Conservation (phyloP, 2,329 filamentous ascomycete species). For the Penicillium psychrosexuale region DNA sequence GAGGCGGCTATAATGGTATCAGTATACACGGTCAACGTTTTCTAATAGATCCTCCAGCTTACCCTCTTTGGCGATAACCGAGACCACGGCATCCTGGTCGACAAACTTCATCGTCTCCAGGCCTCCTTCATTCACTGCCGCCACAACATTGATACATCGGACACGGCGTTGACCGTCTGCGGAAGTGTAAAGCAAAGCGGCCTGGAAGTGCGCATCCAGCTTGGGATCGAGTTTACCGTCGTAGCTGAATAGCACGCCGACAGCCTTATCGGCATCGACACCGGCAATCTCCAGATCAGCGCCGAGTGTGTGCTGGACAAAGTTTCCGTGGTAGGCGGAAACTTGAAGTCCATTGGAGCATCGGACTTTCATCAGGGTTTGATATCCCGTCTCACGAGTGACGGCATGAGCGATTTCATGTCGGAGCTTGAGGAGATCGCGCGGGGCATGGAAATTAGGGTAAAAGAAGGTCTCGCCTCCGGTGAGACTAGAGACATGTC, state of each 20-base stretch:
- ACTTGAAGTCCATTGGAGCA: constrained; percentile 96
- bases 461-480: constrained; percentile 96
- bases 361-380: constrained; percentile 95
- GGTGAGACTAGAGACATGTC: constrained; percentile 81
- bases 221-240: constrained; percentile 97
- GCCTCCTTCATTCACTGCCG: constrained; percentile 81
- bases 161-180: constrained; percentile 85
- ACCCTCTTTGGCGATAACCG: constrained; percentile 83
- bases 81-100: constrained; percentile 89
- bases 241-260: constrained; percentile 88
- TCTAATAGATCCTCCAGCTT: constrained; percentile 10
- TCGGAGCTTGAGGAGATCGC: constrained; percentile 79
- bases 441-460: constrained; percentile 86
- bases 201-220: constrained; percentile 96
- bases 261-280: constrained; percentile 88
- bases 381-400: constrained; percentile 87
- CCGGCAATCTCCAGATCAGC: constrained; percentile 91
- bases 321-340: constrained; percentile 91
- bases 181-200: constrained; percentile 89
- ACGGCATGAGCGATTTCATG: constrained; percentile 83
- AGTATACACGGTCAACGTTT: constrained; percentile 17
- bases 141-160: constrained; percentile 88
- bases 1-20: constrained; percentile 59
- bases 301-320: constrained; percentile 90
- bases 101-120: constrained; percentile 86